Evolutionary conservation across 345 rosid species (phyloP), one percentile per base, ranked within the genome.

Genomic region (Noccaea caerulescens): DNA sequence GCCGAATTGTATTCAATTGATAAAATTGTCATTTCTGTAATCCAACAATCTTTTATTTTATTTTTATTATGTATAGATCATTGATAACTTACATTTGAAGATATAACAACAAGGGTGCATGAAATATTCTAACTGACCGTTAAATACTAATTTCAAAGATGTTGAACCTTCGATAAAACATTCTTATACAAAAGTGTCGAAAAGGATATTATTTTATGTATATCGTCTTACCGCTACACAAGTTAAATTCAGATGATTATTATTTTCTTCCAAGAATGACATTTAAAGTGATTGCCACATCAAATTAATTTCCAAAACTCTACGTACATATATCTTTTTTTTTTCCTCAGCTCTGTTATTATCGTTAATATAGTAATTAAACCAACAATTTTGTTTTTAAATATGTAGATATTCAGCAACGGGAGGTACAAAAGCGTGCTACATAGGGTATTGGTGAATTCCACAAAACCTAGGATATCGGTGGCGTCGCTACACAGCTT

Each of bases 361-460:
- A 23, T 20, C 39, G 27, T 71, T 42, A 9, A 50, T 23, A 10
- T 8, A 42, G 34, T 43, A 6, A 34, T 38, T n/a, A 37, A 51
- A 32, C 33, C 16, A 51, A 54, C 6, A 43, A 10, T 16, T 38
- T 58, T 47, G 7, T 47, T 12, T 41, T 11, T 32, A 43, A 11
- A 4, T 27, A 11, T 79, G 54, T 20, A 76, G 98, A 89, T 92
- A 68, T 89, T 84, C 77, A 90, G 98, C 82, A 93, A 93, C 10
- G 98, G 98, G 52, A 90, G 79, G 59, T 93, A 88, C 83, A 90
- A 84, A 68, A 93, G 98, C 61, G 95, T 93, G 73, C 1, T 93
- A 58, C 97, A 93, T 60, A 81, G 97, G 45, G 97, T 90, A 5
- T 55, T 82, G 9, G 93, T 86, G 36, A 93, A 93, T 53, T 75